Conservation (phyloP, 371 early-diverging fungal species). For the Mucor velutinosus region DNA sequence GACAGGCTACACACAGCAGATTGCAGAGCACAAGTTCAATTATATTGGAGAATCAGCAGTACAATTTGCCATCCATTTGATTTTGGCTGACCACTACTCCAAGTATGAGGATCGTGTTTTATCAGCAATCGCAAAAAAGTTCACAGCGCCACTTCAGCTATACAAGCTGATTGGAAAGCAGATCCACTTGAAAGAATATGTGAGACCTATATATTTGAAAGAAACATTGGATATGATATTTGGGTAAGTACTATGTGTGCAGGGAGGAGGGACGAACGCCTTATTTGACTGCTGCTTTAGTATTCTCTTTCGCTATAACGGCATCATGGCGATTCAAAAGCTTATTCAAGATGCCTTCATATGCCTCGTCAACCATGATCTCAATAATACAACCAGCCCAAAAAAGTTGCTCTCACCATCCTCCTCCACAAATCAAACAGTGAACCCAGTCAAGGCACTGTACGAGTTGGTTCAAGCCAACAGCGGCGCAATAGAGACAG, state of each 20-base stretch:
- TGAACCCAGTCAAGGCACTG: neutral
- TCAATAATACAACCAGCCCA: neutral
- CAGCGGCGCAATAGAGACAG: neutral
- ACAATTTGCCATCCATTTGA: constrained; percentile 5
- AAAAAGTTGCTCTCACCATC: neutral
- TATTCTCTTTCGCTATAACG: neutral
- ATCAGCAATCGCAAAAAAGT: neutral
- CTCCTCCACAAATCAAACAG: too few species aligned
- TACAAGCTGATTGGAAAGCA: neutral
- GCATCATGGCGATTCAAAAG: neutral
- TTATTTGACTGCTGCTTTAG: neutral
- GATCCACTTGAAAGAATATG: neutral
- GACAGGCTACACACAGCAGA: neutral
- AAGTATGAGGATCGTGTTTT: neutral
- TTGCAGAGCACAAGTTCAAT: constrained; percentile 1
- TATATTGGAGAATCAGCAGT: constrained; percentile 9
- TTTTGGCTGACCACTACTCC: neutral
- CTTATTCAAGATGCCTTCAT: constrained; percentile 4
- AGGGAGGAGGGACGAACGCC: neutral
- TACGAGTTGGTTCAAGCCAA: neutral
- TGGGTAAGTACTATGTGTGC: neutral
- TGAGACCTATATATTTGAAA: neutral
- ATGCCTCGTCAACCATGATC: neutral
- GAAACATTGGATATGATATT: neutral
- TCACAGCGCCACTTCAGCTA: neutral